Evolutionary conservation across 2,329 filamentous ascomycete genomes (phyloP), one percentile per base, ranked within the genome.

Genomic region (Ophiostoma tasmaniense): DNA sequence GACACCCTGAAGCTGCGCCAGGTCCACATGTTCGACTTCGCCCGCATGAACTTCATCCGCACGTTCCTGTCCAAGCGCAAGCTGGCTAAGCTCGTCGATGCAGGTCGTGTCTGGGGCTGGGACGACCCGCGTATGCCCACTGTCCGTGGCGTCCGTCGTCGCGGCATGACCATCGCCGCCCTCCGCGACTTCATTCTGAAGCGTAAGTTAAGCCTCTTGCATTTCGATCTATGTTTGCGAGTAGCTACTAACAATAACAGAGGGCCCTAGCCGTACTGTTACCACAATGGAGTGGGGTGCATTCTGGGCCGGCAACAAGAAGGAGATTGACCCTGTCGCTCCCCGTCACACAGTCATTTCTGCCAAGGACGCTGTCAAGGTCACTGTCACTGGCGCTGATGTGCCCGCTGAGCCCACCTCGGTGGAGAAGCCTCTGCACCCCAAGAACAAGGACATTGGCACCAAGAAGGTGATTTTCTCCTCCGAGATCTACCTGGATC

Each of bases 61-160:
- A 94, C 91, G 0, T 89, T 94, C 78, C 81, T 95, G 50, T 94
- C 91, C 67, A 95, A 95, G 84, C 88, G 91, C 70, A 95, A 95
- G 81, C 85, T 95, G 50, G 91, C 90, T 71, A 92, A 92, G 81
- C 85, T 95, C 33, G 91, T 95, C 66, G 90, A 93, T 66, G 83
- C 86, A 35, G 90, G 89, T 70, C 85, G 85, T 70, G 91, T 95
- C 64, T 90, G 87, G 84, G 91, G 91, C 72, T 95, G 91, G 91
- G 91, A 95, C 73, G 91, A 94, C 76, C 91, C 91, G 28, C 88
- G 91, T 66, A 92, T 95, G 90, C 91, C 91, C 10, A 94, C 91
- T 11, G 71, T 74, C 22, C 88, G 91, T 28, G 91, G 91, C 77
- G 89, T 95, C 66, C 85, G 89, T 70, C 85, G 91, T 70, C 87